Evolutionary conservation across 2,329 filamentous ascomycete genomes (phyloP).

Genomic region (Lachnellula cervina): DNA sequence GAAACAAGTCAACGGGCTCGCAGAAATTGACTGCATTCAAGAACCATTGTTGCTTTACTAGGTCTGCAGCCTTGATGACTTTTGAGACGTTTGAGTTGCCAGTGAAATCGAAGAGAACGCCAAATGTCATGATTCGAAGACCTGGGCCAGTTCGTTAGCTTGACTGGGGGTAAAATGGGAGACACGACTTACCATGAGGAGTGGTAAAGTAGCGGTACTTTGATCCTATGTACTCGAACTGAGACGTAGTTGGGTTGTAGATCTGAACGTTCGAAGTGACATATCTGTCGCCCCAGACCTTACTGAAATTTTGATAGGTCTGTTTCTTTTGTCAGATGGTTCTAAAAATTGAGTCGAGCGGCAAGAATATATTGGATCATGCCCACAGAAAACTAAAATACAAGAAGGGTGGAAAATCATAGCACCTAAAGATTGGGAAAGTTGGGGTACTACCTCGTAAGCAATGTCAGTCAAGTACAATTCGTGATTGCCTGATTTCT

Average conservation of each 20-base stretch:
- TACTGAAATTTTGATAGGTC: constrained; percentile 66
- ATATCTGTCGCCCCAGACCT: constrained; percentile 68
- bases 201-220: constrained; percentile 86
- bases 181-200: constrained; percentile 59
- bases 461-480: constrained; percentile 71
- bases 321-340: background rate
- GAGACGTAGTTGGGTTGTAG: constrained; percentile 62
- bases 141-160: constrained; percentile 3
- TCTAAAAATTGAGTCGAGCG: background rate
- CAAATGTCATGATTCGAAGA: constrained; percentile 44
- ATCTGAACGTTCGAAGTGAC: constrained; percentile 94
- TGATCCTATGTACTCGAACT: constrained; percentile 69
- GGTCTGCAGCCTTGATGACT: constrained; percentile 71
- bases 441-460: constrained; percentile 16
- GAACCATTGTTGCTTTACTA: constrained; percentile 82
- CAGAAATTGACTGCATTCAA: constrained; percentile 66
- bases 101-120: constrained; percentile 89
- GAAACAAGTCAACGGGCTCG: constrained; percentile 71
- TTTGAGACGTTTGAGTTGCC: constrained; percentile 85
- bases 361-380: background rate
- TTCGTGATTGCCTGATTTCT: constrained; percentile 68
- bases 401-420: background rate
- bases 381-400: background rate
- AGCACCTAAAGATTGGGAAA: background rate
- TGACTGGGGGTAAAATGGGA: background rate